These are phyloP conservation scores for Penicillium griseofulvum DNA, from an alignment of 2,329 filamentous ascomycete genomes.

Conservation along the genomic window DNA sequence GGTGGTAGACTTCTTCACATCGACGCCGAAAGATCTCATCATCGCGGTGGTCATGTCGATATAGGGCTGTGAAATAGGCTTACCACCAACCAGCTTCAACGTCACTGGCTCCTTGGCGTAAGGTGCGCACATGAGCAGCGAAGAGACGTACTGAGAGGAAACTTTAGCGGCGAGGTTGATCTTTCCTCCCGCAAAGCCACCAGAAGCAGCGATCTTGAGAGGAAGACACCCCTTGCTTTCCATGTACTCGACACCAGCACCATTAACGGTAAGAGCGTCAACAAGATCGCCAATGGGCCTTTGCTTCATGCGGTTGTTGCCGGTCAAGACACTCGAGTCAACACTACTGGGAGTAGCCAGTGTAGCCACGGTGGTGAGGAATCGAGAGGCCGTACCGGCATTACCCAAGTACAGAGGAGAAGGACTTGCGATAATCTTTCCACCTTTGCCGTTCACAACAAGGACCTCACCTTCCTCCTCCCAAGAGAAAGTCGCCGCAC, in stretches of 20 bases:
- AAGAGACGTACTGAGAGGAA: slow-evolving; percentile 98
- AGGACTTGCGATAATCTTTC: slow-evolving; percentile 71
- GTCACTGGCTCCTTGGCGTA: slow-evolving; percentile 95
- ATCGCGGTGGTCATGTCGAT: slow-evolving; percentile 99
- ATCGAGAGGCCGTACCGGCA: slow-evolving; percentile 91
- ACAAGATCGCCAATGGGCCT: slow-evolving; percentile 91
- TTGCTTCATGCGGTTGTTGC: slow-evolving; percentile 94
- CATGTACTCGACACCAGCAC: slow-evolving; percentile 81
- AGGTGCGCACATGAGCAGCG: slow-evolving; percentile 91
- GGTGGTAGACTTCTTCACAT: slow-evolving; percentile 70
- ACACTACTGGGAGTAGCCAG: slow-evolving; percentile 67
- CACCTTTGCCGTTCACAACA: slow-evolving; percentile 87
- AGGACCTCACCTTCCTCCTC: slow-evolving; percentile 91
- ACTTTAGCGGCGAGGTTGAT: slow-evolving; percentile 93
- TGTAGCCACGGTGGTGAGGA: slow-evolving; percentile 86
- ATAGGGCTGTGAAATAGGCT: slow-evolving; percentile 93
- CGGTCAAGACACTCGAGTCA: slow-evolving; percentile 76
- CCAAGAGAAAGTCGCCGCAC: slow-evolving; percentile 87
- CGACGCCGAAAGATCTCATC: slow-evolving; percentile 89
- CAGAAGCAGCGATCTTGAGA: slow-evolving; percentile 74
- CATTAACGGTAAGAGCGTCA: slow-evolving; percentile 82
- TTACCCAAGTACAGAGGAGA: slow-evolving; percentile 89
- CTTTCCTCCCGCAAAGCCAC: slow-evolving; percentile 77
- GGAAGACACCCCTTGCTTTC: slow-evolving; percentile 82
- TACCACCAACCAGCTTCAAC: slow-evolving; percentile 85